These are phyloP conservation scores for Epicoccum sorghinum DNA, from an alignment of 2,329 filamentous ascomycete species.

Conservation along the genomic window DNA sequence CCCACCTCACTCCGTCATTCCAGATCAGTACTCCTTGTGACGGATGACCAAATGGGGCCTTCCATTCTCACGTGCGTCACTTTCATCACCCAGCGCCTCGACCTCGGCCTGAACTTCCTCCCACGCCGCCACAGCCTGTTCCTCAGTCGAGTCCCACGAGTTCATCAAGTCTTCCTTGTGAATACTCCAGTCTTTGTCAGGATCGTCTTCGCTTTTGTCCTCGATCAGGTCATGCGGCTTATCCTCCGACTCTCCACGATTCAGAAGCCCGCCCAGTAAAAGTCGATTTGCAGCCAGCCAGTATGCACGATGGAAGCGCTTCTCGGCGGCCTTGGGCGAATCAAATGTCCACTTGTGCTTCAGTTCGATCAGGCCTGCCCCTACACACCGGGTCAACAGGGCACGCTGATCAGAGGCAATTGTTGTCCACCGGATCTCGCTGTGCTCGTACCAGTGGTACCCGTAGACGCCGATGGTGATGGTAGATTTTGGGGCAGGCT, in stretches of 20 bases:
- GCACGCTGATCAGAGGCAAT: constrained; percentile 11
- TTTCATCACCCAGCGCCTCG: not conserved
- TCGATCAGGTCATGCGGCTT: constrained; percentile 14
- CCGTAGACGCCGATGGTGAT: constrained; percentile 36
- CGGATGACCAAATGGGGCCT: constrained; percentile 12
- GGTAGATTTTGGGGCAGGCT: constrained; percentile 1
- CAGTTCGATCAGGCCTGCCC: constrained; percentile 1
- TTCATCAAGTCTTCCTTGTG: constrained; percentile 14
- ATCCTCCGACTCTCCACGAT: constrained; percentile 7
- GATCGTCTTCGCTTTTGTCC: constrained; percentile 7
- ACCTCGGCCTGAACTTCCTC: not conserved
- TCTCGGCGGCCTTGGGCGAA: constrained; percentile 21
- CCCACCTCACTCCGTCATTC: too few species aligned
- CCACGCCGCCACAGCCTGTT: constrained; percentile 9
- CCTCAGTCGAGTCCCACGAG: constrained; percentile 6
- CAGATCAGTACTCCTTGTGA: constrained; percentile 7
- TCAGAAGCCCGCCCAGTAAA: constrained; percentile 23
- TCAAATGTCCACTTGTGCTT: constrained; percentile 22
- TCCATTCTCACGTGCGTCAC: not conserved
- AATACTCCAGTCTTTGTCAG: constrained; percentile 10
- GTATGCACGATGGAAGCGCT: constrained; percentile 38
- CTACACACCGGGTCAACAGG: not conserved
- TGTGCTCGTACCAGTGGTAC: constrained; percentile 19
- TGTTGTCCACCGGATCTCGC: constrained; percentile 38
- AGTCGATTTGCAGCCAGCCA: constrained; percentile 33